Base-by-base conservation (phyloP, 306 rosid genomes). In the Medicago ruthenica region DNA sequence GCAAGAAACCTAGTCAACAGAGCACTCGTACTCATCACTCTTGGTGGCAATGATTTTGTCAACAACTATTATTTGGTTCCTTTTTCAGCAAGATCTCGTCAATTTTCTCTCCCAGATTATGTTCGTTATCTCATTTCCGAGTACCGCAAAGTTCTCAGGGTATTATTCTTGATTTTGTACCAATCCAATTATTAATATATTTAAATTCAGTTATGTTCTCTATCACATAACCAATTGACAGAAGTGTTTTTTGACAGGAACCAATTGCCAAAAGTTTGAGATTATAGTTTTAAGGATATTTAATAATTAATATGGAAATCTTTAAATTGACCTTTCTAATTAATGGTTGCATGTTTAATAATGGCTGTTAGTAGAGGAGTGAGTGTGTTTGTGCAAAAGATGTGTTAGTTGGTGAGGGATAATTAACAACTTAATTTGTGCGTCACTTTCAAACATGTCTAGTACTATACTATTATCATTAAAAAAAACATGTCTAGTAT, bases 11-110 rank as follows among this genome's bases (percentile, higher is more conserved):
- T 87, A 14, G 96, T 93, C 11, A 89, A 87, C 69, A 53, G 75
- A 53, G 92, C 91, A 34, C 85, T 93, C 0, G 71, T 80, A 9
- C 93, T 93, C 69, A 86, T 93, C 61, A 93, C 96, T 20, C 89
- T 90, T 8, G 98, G 98, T 4, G 98, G 98, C 48, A 93, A 93
- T 36, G 98, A 93, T 71, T 93, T 93, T 71, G 98, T 93, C 22
- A 93, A 93, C 89, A 93, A 93, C 64, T 93, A 89, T 78, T 93
- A 90, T 70, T 79, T 90, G 78, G 86, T 93, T 3, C 98, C 96
- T 2, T 90, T 40, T 82, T 93, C 96, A 1, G 90, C 90, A 16
- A 89, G 98, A 85, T 93, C 97, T 73, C 97, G 96, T 37, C 96
- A 92, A 27, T 92, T 71, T 62, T 58, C 97, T 68, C 97, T 92